Evolutionary conservation across 2,329 filamentous ascomycete genomes (phyloP).

Genomic region (Pyrenophora graminea): DNA sequence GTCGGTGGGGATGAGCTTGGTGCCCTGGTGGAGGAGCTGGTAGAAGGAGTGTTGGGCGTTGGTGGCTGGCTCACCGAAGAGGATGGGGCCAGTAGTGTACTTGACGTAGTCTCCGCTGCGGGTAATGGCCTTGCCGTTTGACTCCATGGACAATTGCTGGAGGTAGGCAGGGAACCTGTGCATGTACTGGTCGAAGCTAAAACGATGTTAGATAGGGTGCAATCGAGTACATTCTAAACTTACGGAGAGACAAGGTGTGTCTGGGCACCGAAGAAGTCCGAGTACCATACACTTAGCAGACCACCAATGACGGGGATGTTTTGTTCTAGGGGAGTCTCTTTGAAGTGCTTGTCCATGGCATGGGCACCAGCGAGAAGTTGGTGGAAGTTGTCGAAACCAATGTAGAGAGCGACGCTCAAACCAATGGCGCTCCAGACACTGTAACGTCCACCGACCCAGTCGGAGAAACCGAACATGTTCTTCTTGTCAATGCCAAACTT

Average conservation of each 20-base stretch:
- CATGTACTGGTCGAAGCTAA: slow-evolving; percentile 95
- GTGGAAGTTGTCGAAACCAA: slow-evolving; percentile 97
- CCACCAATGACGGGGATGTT: slow-evolving; percentile 94
- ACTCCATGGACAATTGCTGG: slow-evolving; percentile 99
- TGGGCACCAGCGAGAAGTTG: slow-evolving; percentile 93
- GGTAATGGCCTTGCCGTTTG: slow-evolving; percentile 96
- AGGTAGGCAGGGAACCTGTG: slow-evolving; percentile 99
- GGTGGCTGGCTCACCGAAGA: slow-evolving; percentile 97
- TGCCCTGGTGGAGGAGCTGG: slow-evolving; percentile 98
- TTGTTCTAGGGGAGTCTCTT: slow-evolving; percentile 82
- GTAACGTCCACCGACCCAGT: slow-evolving; percentile 98
- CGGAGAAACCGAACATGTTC: slow-evolving; percentile 99
- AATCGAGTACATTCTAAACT: slow-evolving; percentile 46
- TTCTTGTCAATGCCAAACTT: slow-evolving; percentile 98
- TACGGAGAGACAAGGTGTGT: slow-evolving; percentile 95
- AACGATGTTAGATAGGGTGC: slow-evolving; percentile 9
- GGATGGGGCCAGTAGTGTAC: slow-evolving; percentile 93
- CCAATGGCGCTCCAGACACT: slow-evolving; percentile 99
- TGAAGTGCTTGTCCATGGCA: slow-evolving; percentile 99
- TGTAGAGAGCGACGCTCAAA: slow-evolving; percentile 89
- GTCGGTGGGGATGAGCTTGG: slow-evolving; percentile 96
- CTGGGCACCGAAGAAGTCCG: slow-evolving; percentile 97
- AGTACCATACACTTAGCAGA: slow-evolving; percentile 97
- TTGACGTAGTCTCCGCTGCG: slow-evolving; percentile 86
- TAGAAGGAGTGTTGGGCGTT: slow-evolving; percentile 99